Base-by-base conservation (phyloP, 1,284 basidiomycete species). In the Papiliotrema fonsecae region DNA sequence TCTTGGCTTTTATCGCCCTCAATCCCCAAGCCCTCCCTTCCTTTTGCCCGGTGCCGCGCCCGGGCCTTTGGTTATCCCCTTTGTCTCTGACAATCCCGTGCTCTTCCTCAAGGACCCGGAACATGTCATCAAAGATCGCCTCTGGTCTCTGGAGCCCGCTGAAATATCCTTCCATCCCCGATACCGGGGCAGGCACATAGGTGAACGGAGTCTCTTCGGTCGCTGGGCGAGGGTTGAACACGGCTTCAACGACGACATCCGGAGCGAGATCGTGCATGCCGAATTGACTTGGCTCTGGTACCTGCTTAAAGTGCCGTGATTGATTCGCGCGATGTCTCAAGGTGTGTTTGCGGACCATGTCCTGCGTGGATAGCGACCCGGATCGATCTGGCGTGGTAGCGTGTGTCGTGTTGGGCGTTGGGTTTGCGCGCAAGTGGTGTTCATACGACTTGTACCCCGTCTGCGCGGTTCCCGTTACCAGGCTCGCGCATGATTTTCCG, bases 141-240 rank as follows among this genome's bases (percentile, higher is more conserved):
- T 44, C 18, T 14, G 32, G 26, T 4, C 27, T 26, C n/a, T 38
- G 35, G 14, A 42, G 32, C n/a, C n/a, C n/a, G n/a, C n/a, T n/a
- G n/a, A n/a, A n/a, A n/a, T n/a, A n/a, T n/a, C n/a, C n/a, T 13
- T 28, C 30, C 6, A 6, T 18, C 19, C 24, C 16, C 22, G 27
- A n/a, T 19, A 22, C 14, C 19, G 45, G 40, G 21, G 40, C 44
- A 9, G 61, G 58, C 9, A 70, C 51, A 55, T 61, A 73, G 0
- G 69, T 69, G 51, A 73, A 69, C 14, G 69, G 69, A 2, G 60
- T 52, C 3, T 58, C 55, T 28, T 64, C 64, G 10, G 42, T 49
- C 0, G 56, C 58, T 0, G 64, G 58, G 21, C 49, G 48, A 1
- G 69, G 69, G 46, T 73, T 72, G 59, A 71, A 73, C 18, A 71